Base-by-base conservation (phyloP, 192 early-diverging fungal genomes). In the Bifiguratus adelaidae region DNA sequence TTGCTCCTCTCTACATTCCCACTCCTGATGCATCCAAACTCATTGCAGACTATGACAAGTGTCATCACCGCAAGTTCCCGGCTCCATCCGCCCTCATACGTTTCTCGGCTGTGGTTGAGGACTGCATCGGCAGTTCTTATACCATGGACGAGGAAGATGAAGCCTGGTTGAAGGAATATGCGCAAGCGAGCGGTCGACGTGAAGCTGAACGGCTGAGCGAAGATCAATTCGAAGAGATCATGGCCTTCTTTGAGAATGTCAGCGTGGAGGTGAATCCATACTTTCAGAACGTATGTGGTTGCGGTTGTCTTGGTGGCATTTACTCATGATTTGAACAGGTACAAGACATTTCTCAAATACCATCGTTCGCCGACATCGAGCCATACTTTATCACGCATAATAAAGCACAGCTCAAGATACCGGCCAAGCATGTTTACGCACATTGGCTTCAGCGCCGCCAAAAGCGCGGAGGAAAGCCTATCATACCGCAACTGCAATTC, bases 101-200 rank as follows among this genome's bases (percentile, higher is more conserved):
- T 30, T 97, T 89, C 50, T 89, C 90, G 5, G 75, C 85, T 7
- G 77, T 80, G 0, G 80, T 92, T 23, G 92, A 97, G 56, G 92
- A 95, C 32, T 77, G 74, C 55, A 82, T 85, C 35, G 88, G 87
- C 20, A 83, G 83, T 32, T 69, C 82, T 35, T 99, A 95, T 67
- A 89, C 85, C 53, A 69, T 95, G 58, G 89, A 91, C 55, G 90
- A 92, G 27, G 78, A 73, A 4, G 95, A 99, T 58, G 71, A 76
- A 12, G 62, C 49, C 27, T 98, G 83, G 80, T 61, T 86, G 7
- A 40, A 44, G 9, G 53, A 53, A 18, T 65, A 65, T 30, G 78
- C 76, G 24, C 44, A 57, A 41, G 15, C 40, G 7, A n/a, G 44
- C 38, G 18, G 22, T 7, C 65, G 62, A 42, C 16, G 22, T 12